A percentile compares a stretch with the other conserved stretches of the same genome.
These are phyloP conservation scores for Mariannaea elegans DNA, from an alignment of 2,329 filamentous ascomycete genomes.

Conservation along the genomic window DNA sequence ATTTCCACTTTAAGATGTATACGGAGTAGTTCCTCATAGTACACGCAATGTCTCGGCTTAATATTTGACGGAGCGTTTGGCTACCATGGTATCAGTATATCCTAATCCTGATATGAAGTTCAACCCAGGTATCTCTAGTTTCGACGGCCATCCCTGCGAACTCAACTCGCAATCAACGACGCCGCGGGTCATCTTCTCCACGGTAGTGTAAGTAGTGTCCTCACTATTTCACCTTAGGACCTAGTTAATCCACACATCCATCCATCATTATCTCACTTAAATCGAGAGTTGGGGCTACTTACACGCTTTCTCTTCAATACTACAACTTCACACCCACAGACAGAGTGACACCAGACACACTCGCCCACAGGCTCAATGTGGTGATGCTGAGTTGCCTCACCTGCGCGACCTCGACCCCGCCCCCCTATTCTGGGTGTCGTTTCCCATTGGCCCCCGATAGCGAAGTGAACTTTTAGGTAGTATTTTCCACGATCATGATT, in stretches of 20 bases:
- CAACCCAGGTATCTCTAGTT: constrained; percentile 10
- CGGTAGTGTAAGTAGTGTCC: constrained; percentile 10
- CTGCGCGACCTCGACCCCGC: constrained; percentile 3
- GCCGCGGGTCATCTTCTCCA: constrained; percentile 15
- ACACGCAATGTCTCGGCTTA: background rate
- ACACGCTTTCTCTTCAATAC: background rate
- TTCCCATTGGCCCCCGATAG: constrained; percentile 18
- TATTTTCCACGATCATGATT: constrained; percentile 11
- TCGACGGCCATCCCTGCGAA: constrained; percentile 17
- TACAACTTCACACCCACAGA: constrained; percentile 5
- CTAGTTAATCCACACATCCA: constrained; percentile 14
- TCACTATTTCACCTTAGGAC: constrained; percentile 15
- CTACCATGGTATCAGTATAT: constrained; percentile 7
- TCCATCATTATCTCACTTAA: constrained; percentile 11
- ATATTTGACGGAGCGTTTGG: background rate
- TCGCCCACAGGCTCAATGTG: constrained; percentile 16
- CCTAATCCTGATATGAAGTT: background rate
- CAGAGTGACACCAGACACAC: background rate
- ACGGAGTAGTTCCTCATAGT: background rate
- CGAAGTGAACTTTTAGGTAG: constrained; percentile 6
- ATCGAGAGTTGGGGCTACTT: background rate
- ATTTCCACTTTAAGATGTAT: background rate
- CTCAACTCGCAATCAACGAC: constrained; percentile 1
- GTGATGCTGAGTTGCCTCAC: constrained; percentile 13
- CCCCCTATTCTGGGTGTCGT: constrained; percentile 6